Evolutionary conservation across 371 early-diverging fungal genomes (phyloP).

Genomic region (Cokeromyces recurvatus): DNA sequence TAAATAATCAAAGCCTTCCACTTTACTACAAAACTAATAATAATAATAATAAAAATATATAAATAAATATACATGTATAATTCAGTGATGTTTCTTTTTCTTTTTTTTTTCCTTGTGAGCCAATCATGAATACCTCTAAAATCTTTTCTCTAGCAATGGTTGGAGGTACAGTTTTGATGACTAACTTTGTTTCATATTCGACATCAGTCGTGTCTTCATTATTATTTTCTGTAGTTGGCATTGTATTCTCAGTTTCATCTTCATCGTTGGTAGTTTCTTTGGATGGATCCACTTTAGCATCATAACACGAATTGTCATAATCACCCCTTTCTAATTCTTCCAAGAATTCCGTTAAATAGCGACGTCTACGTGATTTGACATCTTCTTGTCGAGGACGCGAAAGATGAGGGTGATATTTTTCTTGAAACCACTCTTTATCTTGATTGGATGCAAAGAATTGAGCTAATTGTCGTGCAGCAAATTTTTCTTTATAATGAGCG

Average conservation of each 20-base stretch:
- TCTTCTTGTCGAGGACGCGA: slow-evolving; percentile 54
- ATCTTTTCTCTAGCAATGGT: slow-evolving; percentile 69
- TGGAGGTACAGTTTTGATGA: slow-evolving; percentile 82
- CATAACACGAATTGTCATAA: slow-evolving; percentile 68
- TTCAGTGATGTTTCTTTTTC: no score
- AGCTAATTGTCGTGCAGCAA: slow-evolving; percentile 57
- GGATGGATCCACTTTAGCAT: slow-evolving; percentile 28
- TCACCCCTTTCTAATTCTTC: slow-evolving; percentile 64
- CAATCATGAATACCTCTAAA: slow-evolving; percentile 54
- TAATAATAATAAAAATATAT: neutral
- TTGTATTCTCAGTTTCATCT: slow-evolving; percentile 1
- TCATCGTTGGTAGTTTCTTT: neutral
- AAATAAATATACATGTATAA: no score
- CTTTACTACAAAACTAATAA: slow-evolving; percentile 59
- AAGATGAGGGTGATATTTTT: slow-evolving; percentile 81
- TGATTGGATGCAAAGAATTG: slow-evolving; percentile 77
- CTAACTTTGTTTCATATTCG: slow-evolving; percentile 53
- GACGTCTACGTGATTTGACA: slow-evolving; percentile 46
- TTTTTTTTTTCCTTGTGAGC: neutral
- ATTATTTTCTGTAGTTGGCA: neutral
- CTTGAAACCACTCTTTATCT: slow-evolving; percentile 88
- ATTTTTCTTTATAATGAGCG: slow-evolving; percentile 77
- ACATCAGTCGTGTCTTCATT: neutral
- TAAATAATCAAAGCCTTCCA: slow-evolving; percentile 79
- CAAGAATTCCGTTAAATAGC: slow-evolving; percentile 58